These are phyloP conservation scores for Rhizophagus sp. DNA, from an alignment of 192 early-diverging fungal species.

Conservation along the genomic window DNA sequence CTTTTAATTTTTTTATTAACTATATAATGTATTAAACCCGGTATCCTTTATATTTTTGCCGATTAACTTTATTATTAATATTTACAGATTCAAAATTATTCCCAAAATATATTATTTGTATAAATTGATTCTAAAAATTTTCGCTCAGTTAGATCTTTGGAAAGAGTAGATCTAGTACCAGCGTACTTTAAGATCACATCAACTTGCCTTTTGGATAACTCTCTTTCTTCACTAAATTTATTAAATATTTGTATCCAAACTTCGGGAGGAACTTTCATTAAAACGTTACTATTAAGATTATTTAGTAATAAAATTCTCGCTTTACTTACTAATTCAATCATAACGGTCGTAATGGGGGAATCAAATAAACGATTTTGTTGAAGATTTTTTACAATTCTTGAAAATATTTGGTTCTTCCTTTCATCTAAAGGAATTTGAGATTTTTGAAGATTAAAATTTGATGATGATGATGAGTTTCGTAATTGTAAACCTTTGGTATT, in stretches of 20 bases:
- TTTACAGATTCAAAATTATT: not conserved
- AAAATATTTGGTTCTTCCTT: not conserved
- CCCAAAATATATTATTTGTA: not conserved
- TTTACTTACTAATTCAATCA: not conserved
- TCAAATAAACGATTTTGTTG: not conserved
- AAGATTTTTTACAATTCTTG: not conserved
- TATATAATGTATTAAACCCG: too few relatives aligned
- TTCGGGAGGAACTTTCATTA: not conserved
- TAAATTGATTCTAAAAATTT: not conserved
- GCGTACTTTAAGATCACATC: not conserved
- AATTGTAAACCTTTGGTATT: not conserved
- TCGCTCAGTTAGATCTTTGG: not conserved
- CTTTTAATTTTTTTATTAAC: too few relatives aligned
- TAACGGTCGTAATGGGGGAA: not conserved
- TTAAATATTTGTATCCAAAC: not conserved
- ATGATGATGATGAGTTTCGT: not conserved
- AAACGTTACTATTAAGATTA: not conserved
- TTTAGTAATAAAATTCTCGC: not conserved
- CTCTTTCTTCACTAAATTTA: not conserved
- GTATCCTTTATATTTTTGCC: too few relatives aligned
- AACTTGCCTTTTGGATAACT: not conserved
- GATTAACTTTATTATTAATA: not conserved
- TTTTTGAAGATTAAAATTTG: not conserved
- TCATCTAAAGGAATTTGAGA: not conserved
- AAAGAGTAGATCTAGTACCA: not conserved